Evolutionary conservation across 129 eudicot genomes (phyloP).

Genomic region (Centrapalus pauciflorus): DNA sequence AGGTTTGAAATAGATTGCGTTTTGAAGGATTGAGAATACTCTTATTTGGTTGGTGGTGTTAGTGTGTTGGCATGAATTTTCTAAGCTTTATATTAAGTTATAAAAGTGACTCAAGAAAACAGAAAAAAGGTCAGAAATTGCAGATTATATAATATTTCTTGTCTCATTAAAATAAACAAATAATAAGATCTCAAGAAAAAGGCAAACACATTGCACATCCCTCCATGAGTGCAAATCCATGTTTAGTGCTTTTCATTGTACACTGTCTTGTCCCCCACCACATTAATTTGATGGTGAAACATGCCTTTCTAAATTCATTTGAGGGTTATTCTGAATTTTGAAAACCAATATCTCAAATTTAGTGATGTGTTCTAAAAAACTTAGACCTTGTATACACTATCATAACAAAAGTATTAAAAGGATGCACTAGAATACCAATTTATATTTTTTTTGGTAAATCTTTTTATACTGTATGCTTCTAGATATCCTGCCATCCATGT

Average conservation of each 20-base stretch:
- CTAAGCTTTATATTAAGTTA: neutral
- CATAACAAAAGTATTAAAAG: too few relatives aligned
- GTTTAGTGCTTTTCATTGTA: slow-evolving; percentile 16
- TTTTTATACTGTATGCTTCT: too few relatives aligned
- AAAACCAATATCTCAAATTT: neutral
- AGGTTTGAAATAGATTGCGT: neutral
- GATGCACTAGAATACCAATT: neutral
- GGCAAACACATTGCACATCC: slow-evolving; percentile 4
- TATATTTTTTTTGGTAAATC: neutral
- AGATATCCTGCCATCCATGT: too few relatives aligned
- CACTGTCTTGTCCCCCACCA: slow-evolving; percentile 29
- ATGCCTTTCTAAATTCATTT: neutral
- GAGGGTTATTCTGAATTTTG: neutral
- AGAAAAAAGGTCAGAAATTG: slow-evolving; percentile 6
- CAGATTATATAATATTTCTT: slow-evolving; percentile 8
- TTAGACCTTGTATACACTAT: too few relatives aligned
- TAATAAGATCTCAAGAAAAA: neutral
- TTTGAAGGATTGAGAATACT: neutral
- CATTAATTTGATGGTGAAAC: slow-evolving; percentile 15
- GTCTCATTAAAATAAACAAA: slow-evolving; percentile 8
- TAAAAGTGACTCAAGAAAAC: slow-evolving; percentile 10
- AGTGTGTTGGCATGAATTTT: slow-evolving; percentile 9
- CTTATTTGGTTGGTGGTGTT: slow-evolving; percentile 8
- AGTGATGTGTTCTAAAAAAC: too few relatives aligned
- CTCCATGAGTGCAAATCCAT: slow-evolving; percentile 27